phyloP scores from a whole-genome alignment of 2,329 filamentous ascomycete genomes.

The Pseudocercospora musae region DNA sequence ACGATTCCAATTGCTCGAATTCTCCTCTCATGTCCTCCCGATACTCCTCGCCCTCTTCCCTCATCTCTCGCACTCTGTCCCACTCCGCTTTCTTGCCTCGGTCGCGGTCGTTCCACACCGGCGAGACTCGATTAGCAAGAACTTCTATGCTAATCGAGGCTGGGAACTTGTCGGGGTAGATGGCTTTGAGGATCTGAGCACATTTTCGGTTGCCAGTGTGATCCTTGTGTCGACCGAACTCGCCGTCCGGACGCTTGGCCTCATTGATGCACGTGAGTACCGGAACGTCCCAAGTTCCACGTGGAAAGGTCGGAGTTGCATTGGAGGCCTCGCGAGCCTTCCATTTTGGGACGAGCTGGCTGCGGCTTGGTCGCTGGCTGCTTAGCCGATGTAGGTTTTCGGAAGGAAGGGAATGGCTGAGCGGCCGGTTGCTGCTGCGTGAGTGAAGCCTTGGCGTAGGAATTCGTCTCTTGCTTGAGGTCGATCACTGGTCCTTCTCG shows the following conservation, averaged over 20 bases:
- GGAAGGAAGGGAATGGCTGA: too few species aligned
- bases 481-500: too few species aligned
- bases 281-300: neutral
- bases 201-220: neutral
- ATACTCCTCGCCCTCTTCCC: neutral
- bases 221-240: neutral
- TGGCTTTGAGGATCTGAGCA: neutral
- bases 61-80: neutral
- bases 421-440: too few species aligned
- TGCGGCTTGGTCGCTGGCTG: neutral
- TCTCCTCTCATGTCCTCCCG: neutral
- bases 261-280: neutral
- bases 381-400: too few species aligned
- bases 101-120: neutral
- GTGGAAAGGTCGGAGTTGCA: neutral
- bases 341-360: neutral
- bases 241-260: neutral
- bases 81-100: neutral
- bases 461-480: too few species aligned
- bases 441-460: too few species aligned
- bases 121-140: neutral
- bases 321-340: neutral
- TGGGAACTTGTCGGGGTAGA: neutral
- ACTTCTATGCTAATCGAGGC: neutral
- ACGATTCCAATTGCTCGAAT: neutral